Conservation (phyloP, 1,284 basidiomycete species). For the Cystobasidium pallidum region DNA sequence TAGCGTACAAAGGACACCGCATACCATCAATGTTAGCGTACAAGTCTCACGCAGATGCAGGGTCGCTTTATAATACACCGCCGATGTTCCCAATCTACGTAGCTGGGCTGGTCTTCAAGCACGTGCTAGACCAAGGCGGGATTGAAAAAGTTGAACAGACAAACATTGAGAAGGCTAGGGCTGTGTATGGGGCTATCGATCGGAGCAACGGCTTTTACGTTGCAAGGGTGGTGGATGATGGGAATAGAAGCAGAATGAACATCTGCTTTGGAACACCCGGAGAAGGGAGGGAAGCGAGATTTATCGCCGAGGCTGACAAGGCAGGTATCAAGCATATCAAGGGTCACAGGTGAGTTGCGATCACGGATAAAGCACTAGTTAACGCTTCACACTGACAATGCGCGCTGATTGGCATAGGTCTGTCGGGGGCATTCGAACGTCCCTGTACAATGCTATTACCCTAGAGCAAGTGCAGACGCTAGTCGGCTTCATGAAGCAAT, state of each 20-base stretch:
- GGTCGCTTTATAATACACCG: slow-evolving; percentile 93
- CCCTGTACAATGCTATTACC: slow-evolving; percentile 92
- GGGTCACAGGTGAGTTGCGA: slow-evolving; percentile 71
- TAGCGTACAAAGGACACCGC: slow-evolving; percentile 68
- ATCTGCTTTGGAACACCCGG: slow-evolving; percentile 77
- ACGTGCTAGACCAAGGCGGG: slow-evolving; percentile 71
- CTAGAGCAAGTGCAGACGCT: slow-evolving; percentile 68
- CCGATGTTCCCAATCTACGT: slow-evolving; percentile 92
- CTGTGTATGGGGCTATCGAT: slow-evolving; percentile 72
- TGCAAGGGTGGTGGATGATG: slow-evolving; percentile 48
- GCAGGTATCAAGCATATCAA: slow-evolving; percentile 81
- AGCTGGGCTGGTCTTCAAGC: slow-evolving; percentile 78
- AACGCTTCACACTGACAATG: background rate
- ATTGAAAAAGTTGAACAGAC: slow-evolving; percentile 68
- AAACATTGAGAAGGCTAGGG: slow-evolving; percentile 73
- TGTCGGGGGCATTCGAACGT: slow-evolving; percentile 82
- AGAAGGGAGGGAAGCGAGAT: slow-evolving; percentile 65
- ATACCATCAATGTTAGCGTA: slow-evolving; percentile 82
- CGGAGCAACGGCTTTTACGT: slow-evolving; percentile 55
- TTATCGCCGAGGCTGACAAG: slow-evolving; percentile 76
- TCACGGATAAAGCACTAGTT: no score
- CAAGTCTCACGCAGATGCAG: slow-evolving; percentile 78
- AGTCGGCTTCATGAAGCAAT: slow-evolving; percentile 60
- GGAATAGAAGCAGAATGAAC: slow-evolving; percentile 74
- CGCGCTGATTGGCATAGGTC: slow-evolving; percentile 59